phyloP scores from a whole-genome alignment of 2,329 filamentous ascomycete genomes.

The Teratosphaeriaceae sp. region DNA sequence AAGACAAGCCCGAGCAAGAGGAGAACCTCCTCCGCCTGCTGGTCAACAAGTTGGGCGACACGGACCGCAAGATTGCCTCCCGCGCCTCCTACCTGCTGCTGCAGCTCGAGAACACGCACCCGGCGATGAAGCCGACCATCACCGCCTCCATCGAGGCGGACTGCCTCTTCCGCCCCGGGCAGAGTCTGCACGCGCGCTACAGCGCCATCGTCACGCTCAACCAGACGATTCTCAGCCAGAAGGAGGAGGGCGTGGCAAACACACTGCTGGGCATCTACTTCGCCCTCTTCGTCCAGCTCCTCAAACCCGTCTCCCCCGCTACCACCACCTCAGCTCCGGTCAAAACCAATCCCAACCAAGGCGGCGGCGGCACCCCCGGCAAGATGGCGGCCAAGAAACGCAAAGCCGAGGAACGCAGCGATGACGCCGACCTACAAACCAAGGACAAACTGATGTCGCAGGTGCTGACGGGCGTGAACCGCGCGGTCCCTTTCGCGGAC shows the following conservation, averaged over 20 bases:
- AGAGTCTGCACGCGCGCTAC: slow-evolving; percentile 84
- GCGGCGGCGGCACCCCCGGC: slow-evolving; percentile 47
- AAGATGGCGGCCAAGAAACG: slow-evolving; percentile 46
- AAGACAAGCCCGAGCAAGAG: slow-evolving; percentile 96
- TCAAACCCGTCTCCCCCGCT: slow-evolving; percentile 62
- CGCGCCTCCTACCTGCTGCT: slow-evolving; percentile 89
- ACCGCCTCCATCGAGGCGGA: slow-evolving; percentile 81
- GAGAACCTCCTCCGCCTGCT: slow-evolving; percentile 84
- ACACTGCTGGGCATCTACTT: slow-evolving; percentile 89
- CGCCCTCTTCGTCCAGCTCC: slow-evolving; percentile 71
- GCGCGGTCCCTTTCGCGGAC: slow-evolving; percentile 86
- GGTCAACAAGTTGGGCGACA: slow-evolving; percentile 95
- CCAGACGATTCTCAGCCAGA: slow-evolving; percentile 84
- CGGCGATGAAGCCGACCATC: slow-evolving; percentile 87
- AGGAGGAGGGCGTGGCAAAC: slow-evolving; percentile 74
- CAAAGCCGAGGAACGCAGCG: slow-evolving; percentile 33
- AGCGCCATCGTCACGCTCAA: slow-evolving; percentile 96
- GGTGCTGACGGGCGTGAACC: slow-evolving; percentile 88
- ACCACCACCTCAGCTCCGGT: no score
- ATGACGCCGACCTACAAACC: slow-evolving; percentile 50
- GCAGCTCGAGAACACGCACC: slow-evolving; percentile 81
- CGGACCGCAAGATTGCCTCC: slow-evolving; percentile 91
- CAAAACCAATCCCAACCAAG: slow-evolving; percentile 37
- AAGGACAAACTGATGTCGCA: slow-evolving; percentile 89
- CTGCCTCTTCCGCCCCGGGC: slow-evolving; percentile 76